Base-by-base conservation (phyloP, 2,329 filamentous ascomycete species). In the Beauveria asiatica region DNA sequence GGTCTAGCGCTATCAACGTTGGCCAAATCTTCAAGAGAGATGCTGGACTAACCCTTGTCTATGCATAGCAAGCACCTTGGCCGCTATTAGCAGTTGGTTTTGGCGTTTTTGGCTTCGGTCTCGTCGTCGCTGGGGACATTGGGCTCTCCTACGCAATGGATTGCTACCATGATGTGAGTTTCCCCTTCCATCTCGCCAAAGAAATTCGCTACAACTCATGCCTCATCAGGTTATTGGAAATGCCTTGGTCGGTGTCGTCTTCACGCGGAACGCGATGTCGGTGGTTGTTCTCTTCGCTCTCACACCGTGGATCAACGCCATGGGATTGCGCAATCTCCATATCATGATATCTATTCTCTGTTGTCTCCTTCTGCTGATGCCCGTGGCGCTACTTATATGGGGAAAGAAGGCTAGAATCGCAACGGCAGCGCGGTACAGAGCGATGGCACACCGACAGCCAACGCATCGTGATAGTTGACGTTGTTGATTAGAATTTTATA, bases 61-160 rank as follows among this genome's bases (percentile, higher is more conserved):
- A 45, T 16, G 51, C 23, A 10, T 23, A 69, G 73, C 69, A 70
- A 2, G 69, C 71, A 64, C 72, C 74, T 27, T 76, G 74, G 74
- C 72, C 74, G 6, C 66, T 69, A 13, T 68, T 74, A 1, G 73
- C 69, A 8, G 62, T 75, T 0, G 73, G 69, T 1, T 71, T 69
- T 5, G 72, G 67, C 2, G 53, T 75, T 0, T 76, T 74, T 25
- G 72, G 69, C 0, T 74, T 74, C 48, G 73, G 73, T 0, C 64
- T 76, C 0, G 71, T 72, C 2, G 67, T 56, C 11, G 53, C 70
- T 46, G 70, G 70, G 21, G 67, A 69, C 49, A 71, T 74, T 30
- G 68, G 69, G 13, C 65, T 74, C n/a, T 70, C 72, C 0, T 65
- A 73, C 25, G 63, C 71, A 1, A 72, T 72, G 54, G 72, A 74